These are phyloP conservation scores for Hymenoscyphus occultus DNA, from an alignment of 2,329 filamentous ascomycete species.

Conservation along the genomic window DNA sequence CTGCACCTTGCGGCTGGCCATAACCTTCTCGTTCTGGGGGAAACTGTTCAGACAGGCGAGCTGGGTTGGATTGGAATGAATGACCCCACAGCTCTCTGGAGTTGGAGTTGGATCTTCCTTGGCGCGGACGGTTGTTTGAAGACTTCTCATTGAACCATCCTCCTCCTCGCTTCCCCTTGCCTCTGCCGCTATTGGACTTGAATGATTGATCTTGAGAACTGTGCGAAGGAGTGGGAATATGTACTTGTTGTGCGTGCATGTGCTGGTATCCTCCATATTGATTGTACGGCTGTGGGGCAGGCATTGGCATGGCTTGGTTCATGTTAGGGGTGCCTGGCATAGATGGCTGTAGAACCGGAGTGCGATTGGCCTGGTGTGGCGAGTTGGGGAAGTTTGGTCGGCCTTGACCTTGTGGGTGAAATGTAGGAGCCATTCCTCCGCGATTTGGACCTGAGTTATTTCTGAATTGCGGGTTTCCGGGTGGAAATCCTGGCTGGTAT, in stretches of 20 bases:
- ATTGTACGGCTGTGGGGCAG: slow-evolving; percentile 45
- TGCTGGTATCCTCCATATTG: slow-evolving; percentile 25
- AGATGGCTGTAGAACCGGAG: slow-evolving; percentile 63
- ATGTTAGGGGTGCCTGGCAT: slow-evolving; percentile 69
- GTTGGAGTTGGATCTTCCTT: slow-evolving; percentile 18
- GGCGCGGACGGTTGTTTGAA: slow-evolving; percentile 23
- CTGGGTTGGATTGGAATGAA: slow-evolving; percentile 15
- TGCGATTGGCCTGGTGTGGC: slow-evolving; percentile 64
- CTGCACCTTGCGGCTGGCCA: slow-evolving; percentile 21
- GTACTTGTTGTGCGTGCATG: slow-evolving; percentile 50
- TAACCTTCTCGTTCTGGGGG: slow-evolving; percentile 24
- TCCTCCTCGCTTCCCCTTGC: slow-evolving; percentile 18
- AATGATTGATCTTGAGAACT: slow-evolving; percentile 22
- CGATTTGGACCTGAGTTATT: slow-evolving; percentile 45
- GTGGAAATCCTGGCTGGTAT: slow-evolving; percentile 53
- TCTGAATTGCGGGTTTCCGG: slow-evolving; percentile 36
- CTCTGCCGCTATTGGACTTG: slow-evolving; percentile 18
- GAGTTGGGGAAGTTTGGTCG: slow-evolving; percentile 47
- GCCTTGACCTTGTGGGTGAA: slow-evolving; percentile 42
- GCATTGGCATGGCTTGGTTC: slow-evolving; percentile 65
- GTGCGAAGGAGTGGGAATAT: slow-evolving; percentile 41
- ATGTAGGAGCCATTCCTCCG: slow-evolving; percentile 46
- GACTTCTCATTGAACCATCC: slow-evolving; percentile 29
- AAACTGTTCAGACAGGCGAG: slow-evolving; percentile 20
- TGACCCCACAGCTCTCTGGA: slow-evolving; percentile 32